Evolutionary conservation across 139 green algal genomes (phyloP).

Genomic region (Mesotaenium endlicherianum): DNA sequence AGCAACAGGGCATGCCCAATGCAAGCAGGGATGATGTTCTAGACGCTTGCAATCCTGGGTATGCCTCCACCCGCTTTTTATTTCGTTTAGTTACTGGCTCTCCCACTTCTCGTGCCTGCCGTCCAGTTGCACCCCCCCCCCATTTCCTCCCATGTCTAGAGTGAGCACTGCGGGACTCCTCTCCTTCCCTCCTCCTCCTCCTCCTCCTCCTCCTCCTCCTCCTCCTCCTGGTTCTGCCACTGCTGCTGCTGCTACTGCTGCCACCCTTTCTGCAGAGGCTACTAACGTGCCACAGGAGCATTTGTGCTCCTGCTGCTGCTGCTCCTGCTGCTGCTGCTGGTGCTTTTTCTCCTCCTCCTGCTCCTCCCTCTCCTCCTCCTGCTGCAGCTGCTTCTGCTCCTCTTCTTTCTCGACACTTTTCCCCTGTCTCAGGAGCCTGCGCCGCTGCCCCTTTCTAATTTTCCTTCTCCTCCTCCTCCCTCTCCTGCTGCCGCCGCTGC

Average conservation of each 20-base stretch:
- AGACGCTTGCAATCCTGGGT: too few relatives aligned
- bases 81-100: too few relatives aligned
- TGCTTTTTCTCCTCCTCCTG: neutral
- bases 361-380: neutral
- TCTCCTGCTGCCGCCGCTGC: neutral
- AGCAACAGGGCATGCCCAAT: too few relatives aligned
- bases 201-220: neutral
- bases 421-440: neutral
- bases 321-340: neutral
- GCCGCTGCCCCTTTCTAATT: neutral
- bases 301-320: neutral
- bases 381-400: neutral
- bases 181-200: too few relatives aligned
- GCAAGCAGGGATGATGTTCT: too few relatives aligned
- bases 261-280: neutral
- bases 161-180: too few relatives aligned
- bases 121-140: too few relatives aligned
- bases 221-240: neutral
- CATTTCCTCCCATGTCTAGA: too few relatives aligned
- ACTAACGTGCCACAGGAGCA: neutral
- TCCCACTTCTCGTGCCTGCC: too few relatives aligned
- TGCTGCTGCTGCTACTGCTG: neutral
- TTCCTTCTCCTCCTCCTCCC: neutral
- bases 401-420: neutral
- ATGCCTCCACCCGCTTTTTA: too few relatives aligned